Conservation (phyloP, 371 early-diverging fungal species). For the Blastocladiella emersonii region DNA sequence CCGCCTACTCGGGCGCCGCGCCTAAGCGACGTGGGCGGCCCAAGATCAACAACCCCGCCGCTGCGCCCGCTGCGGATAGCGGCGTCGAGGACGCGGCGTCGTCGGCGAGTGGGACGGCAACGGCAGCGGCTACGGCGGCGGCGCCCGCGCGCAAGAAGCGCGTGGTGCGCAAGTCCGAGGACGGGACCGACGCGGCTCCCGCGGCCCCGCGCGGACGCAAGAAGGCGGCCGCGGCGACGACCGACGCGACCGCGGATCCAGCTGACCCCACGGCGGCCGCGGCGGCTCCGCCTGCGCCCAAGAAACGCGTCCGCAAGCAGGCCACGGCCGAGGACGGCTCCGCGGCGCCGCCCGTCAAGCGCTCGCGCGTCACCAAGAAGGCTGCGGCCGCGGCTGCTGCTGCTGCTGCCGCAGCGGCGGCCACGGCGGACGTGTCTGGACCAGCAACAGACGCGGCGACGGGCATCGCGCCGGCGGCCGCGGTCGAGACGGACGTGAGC, state of each 20-base stretch:
- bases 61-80: no score
- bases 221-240: background rate
- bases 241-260: background rate
- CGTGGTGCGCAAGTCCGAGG: no score
- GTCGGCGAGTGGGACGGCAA: background rate
- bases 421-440: background rate
- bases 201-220: background rate
- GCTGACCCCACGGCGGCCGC: no score
- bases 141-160: background rate
- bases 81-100: no score
- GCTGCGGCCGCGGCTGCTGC: background rate
- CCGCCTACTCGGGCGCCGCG: no score
- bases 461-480: constrained; percentile 10
- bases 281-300: no score
- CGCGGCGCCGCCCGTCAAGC: background rate
- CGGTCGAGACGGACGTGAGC: constrained; percentile 8
- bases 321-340: background rate
- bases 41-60: no score
- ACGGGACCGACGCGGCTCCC: no score
- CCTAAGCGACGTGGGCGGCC: no score
- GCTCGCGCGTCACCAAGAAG: background rate
- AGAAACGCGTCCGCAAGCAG: no score
- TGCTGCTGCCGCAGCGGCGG: no score
- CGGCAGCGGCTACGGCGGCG: background rate
- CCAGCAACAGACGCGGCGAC: background rate